Conservation (phyloP, 345 rosid species). For the Physaria fendleri region DNA sequence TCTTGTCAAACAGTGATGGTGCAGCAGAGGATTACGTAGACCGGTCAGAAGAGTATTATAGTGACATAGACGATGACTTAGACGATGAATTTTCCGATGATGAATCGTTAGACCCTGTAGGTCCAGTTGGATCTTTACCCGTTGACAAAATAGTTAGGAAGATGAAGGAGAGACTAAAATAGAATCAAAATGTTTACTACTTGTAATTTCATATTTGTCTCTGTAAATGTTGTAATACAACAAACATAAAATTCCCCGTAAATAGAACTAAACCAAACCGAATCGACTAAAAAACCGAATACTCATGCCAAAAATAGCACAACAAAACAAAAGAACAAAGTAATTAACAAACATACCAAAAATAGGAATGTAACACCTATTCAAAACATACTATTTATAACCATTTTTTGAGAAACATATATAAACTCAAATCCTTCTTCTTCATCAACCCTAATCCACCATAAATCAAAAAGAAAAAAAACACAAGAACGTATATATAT, state of each 20-base stretch:
- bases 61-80: conserved; percentile 31
- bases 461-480: no score
- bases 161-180: conserved; percentile 27
- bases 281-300: no score
- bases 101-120: conserved; percentile 34
- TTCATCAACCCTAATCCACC: no score
- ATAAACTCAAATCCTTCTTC: no score
- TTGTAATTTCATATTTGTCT: background rate
- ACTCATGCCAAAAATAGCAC: background rate
- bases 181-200: background rate
- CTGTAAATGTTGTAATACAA: conserved; percentile 10
- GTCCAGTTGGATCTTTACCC: conserved; percentile 47
- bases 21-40: conserved; percentile 31
- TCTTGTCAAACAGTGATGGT: conserved; percentile 33
- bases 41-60: conserved; percentile 23
- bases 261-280: no score
- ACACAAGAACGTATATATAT: no score
- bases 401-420: no score
- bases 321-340: no score
- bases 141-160: conserved; percentile 52
- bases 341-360: no score
- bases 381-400: no score
- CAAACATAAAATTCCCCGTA: no score
- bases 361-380: no score
- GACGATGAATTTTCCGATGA: conserved; percentile 44